Evolutionary conservation across 768 basidiomycete species (phyloP).

Genomic region (Tricholoma sp.): DNA sequence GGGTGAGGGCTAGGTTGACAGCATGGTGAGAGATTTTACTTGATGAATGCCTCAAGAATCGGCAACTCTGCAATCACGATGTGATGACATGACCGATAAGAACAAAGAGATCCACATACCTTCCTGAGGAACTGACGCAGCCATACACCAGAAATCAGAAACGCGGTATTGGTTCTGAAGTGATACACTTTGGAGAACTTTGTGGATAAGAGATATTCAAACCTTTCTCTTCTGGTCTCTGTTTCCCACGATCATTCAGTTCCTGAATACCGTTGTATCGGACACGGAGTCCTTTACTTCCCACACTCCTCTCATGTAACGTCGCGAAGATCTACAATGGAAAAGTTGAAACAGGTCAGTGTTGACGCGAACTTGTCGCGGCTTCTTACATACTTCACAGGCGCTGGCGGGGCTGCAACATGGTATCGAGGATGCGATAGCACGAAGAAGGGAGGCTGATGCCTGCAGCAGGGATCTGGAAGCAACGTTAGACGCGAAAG

Average conservation of each 20-base stretch:
- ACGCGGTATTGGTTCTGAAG: not conserved
- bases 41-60: slow-evolving; percentile 92
- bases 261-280: not conserved
- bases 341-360: slow-evolving; percentile 9
- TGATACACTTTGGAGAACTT: not conserved
- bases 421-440: slow-evolving; percentile 19
- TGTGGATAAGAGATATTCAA: not conserved
- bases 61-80: slow-evolving; percentile 61
- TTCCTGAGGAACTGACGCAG: slow-evolving; percentile 74
- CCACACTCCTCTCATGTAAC: not conserved
- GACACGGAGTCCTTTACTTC: not conserved
- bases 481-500: slow-evolving; percentile 17
- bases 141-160: slow-evolving; percentile 34
- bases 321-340: slow-evolving; percentile 1
- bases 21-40: slow-evolving; percentile 44
- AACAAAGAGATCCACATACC: slow-evolving; percentile 37
- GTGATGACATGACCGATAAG: slow-evolving; percentile 18
- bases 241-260: slow-evolving; percentile 18
- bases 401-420: slow-evolving; percentile 17
- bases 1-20: slow-evolving; percentile 14
- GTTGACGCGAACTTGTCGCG: not conserved
- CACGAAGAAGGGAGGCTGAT: slow-evolving; percentile 24
- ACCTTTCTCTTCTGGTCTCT: not conserved
- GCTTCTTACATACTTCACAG: slow-evolving; percentile 10
- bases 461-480: slow-evolving; percentile 12